Evolutionary conservation across 2,329 filamentous ascomycete genomes (phyloP), one percentile per base, ranked within the genome.

Genomic region (Diplodia intermedia): DNA sequence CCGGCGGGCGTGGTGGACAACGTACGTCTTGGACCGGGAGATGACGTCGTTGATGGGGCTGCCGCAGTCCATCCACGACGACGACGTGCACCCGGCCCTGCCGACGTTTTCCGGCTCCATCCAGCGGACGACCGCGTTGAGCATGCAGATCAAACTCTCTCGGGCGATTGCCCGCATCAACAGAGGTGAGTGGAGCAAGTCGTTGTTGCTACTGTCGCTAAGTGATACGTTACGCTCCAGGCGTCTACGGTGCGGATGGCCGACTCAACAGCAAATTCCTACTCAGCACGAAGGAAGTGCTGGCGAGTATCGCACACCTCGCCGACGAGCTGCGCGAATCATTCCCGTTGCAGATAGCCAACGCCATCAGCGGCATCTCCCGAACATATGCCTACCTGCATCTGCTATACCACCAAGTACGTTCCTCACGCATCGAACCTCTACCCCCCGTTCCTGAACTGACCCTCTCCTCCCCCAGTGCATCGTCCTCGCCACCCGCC

Each of bases 21-120:
- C 85, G 0, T 86, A 85, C 50, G 78, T 86, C 1, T 73, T 86
- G 0, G 85, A 86, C 65, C 79, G 84, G 2, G 81, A 86, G 70
- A 85, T 86, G 79, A 84, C 83, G 1, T 84, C 83, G 0, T 70
- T 86, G 2, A 85, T 86, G 81, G 85, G 85, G 0, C 69, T 85
- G 0, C 85, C 85, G 0, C 79, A 82, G 55, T 81, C 82, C 0
- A 77, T 86, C 1, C 76, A 78, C 23, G 84, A 86, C 49, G 81
- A 85, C n/a, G 82, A 86, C 52, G 80, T 88, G 0, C 78, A 82
- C 8, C 81, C 82, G 0, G 77, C 79, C 5, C 77, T 85, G 7
- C 83, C 86, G 0, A 75, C 75, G 9, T 85, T 83, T 26, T 72
- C 77, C 1, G 77, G 75, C 29, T 80, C 79, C 14, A 31, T 55